Percentiles rank a stretch among this genome's conserved stretches.
Conservation (phyloP, 306 rosid species). For the Malus fusca region DNA sequence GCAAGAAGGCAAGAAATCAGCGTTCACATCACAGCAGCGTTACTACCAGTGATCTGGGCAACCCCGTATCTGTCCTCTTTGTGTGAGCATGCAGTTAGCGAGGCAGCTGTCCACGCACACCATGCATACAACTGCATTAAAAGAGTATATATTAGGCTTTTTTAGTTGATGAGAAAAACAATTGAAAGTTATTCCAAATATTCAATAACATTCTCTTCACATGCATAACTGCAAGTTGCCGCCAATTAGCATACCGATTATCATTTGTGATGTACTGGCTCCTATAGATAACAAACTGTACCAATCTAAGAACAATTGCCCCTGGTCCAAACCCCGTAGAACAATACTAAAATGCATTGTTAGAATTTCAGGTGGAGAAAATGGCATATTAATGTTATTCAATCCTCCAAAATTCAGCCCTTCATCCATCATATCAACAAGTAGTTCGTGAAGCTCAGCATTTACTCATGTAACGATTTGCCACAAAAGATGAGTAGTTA, state of each 20-base stretch:
- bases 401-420: too few species aligned
- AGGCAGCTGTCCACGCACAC: conserved; percentile 69
- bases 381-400: not conserved
- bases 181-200: not conserved
- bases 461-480: not conserved
- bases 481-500: not conserved
- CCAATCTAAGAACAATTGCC: not conserved
- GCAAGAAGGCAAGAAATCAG: conserved; percentile 86
- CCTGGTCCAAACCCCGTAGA: not conserved
- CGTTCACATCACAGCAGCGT: conserved; percentile 64
- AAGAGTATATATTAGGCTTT: not conserved
- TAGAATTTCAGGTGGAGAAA: not conserved
- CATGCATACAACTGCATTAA: conserved; percentile 62
- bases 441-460: too few species aligned
- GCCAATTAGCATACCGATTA: not conserved
- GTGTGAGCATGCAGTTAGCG: conserved; percentile 67
- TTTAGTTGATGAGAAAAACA: not conserved
- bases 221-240: not conserved
- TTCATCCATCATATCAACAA: too few species aligned
- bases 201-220: not conserved
- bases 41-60: conserved; percentile 88
- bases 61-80: conserved; percentile 71
- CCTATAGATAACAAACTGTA: not conserved
- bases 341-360: not conserved
- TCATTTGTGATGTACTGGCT: not conserved